Evolutionary conservation across 495 filamentous ascomycete genomes (phyloP).

Genomic region (Neurospora sp.): DNA sequence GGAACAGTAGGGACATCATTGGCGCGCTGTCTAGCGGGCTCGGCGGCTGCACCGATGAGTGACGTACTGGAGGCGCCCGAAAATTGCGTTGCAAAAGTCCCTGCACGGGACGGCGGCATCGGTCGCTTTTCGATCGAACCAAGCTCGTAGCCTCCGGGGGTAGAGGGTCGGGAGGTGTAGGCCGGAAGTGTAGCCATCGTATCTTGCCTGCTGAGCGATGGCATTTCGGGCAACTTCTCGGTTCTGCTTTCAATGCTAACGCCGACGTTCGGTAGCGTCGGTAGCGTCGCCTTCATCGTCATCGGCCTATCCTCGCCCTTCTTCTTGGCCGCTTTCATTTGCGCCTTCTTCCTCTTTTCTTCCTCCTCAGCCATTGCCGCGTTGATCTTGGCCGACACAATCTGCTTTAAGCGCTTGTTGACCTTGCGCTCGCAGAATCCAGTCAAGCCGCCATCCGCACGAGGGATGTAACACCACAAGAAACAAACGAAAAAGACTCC

Average conservation of each 20-base stretch:
- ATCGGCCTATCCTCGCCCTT: constrained; percentile 40
- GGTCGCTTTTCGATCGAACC: constrained; percentile 36
- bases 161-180: constrained; percentile 48
- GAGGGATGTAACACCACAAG: constrained; percentile 81
- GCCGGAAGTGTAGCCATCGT: constrained; percentile 57
- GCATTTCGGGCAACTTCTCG: constrained; percentile 50
- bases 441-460: constrained; percentile 62
- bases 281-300: constrained; percentile 50
- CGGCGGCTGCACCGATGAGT: constrained; percentile 46
- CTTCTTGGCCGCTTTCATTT: constrained; percentile 46
- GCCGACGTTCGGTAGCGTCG: constrained; percentile 42
- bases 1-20: constrained; percentile 37
- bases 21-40: constrained; percentile 45
- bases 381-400: constrained; percentile 72
- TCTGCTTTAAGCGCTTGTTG: constrained; percentile 65
- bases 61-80: constrained; percentile 42
- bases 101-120: constrained; percentile 23
- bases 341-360: constrained; percentile 42
- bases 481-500: constrained; percentile 73
- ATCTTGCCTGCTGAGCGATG: constrained; percentile 52
- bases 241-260: constrained; percentile 2
- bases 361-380: constrained; percentile 75
- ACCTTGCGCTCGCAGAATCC: constrained; percentile 86
- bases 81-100: constrained; percentile 30
- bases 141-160: constrained; percentile 40